Conservation (phyloP, 441 rosid species). For the Mallotus japonicus region DNA sequence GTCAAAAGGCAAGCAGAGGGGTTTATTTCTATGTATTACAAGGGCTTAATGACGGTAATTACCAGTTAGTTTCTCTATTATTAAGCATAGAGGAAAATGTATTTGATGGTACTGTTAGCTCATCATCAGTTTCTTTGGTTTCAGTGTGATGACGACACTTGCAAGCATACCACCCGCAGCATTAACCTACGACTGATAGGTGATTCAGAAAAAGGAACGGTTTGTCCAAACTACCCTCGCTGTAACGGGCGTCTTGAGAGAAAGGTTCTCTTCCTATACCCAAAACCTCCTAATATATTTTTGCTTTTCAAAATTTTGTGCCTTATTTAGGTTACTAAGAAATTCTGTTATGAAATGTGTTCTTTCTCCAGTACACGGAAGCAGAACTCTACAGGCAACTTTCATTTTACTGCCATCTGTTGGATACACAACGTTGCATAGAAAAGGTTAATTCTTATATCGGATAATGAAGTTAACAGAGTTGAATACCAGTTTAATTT, state of each 20-base stretch:
- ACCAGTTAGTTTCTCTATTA: not conserved
- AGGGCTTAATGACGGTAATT: slow-evolving; percentile 86
- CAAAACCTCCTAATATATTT: not conserved
- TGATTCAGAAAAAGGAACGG: slow-evolving; percentile 84
- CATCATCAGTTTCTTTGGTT: slow-evolving; percentile 19
- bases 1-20: slow-evolving; percentile 79
- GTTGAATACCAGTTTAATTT: not conserved
- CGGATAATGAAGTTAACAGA: not conserved
- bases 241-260: slow-evolving; percentile 77
- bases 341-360: slow-evolving; percentile 2
- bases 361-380: slow-evolving; percentile 64
- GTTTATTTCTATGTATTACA: slow-evolving; percentile 72
- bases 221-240: slow-evolving; percentile 89
- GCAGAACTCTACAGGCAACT: slow-evolving; percentile 93
- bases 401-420: slow-evolving; percentile 67
- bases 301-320: not conserved
- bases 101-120: not conserved
- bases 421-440: slow-evolving; percentile 62
- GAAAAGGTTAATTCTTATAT: slow-evolving; percentile 53
- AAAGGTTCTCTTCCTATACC: slow-evolving; percentile 46
- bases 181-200: slow-evolving; percentile 65
- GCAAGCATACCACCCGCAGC: slow-evolving; percentile 71
- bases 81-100: not conserved
- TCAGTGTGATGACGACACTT: slow-evolving; percentile 96
- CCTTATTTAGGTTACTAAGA: not conserved